Evolutionary conservation across 2,329 filamentous ascomycete genomes (phyloP).

Genomic region (Diaporthe capsici): DNA sequence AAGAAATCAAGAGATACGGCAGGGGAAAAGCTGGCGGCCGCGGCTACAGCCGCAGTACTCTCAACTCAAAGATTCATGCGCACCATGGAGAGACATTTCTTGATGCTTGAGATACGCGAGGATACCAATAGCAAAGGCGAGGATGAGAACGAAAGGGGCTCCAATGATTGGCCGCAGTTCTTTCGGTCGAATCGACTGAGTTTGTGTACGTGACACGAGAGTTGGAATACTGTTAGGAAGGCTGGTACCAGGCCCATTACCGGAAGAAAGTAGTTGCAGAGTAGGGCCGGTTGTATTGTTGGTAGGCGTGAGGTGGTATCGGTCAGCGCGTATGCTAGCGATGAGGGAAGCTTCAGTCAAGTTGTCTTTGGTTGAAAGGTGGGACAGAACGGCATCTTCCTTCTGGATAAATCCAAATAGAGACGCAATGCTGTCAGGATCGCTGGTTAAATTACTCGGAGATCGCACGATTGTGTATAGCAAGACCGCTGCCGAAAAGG

Average conservation of each 20-base stretch:
- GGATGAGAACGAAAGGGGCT: background rate
- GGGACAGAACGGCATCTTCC: slow-evolving; percentile 33
- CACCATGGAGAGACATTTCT: slow-evolving; percentile 40
- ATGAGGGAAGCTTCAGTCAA: slow-evolving; percentile 22
- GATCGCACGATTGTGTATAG: slow-evolving; percentile 43
- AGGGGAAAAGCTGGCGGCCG: too few relatives aligned
- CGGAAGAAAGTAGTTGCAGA: background rate
- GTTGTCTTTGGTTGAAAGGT: slow-evolving; percentile 37
- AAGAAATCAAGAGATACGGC: too few relatives aligned
- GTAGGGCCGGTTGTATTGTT: background rate
- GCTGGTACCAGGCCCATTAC: background rate
- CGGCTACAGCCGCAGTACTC: too few relatives aligned
- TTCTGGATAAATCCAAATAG: slow-evolving; percentile 45
- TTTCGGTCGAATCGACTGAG: background rate
- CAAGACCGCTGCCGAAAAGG: slow-evolving; percentile 40
- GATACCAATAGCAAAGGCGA: slow-evolving; percentile 30
- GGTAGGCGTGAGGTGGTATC: background rate
- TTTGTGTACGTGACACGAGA: background rate
- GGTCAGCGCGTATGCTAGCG: slow-evolving; percentile 5
- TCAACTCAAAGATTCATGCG: background rate
- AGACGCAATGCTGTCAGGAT: slow-evolving; percentile 48
- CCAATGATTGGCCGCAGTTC: slow-evolving; percentile 33
- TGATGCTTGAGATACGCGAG: slow-evolving; percentile 42
- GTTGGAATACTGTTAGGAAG: background rate
- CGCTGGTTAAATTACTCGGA: slow-evolving; percentile 43